Conservation (phyloP, 345 rosid genomes). For the Laguncularia racemosa region DNA sequence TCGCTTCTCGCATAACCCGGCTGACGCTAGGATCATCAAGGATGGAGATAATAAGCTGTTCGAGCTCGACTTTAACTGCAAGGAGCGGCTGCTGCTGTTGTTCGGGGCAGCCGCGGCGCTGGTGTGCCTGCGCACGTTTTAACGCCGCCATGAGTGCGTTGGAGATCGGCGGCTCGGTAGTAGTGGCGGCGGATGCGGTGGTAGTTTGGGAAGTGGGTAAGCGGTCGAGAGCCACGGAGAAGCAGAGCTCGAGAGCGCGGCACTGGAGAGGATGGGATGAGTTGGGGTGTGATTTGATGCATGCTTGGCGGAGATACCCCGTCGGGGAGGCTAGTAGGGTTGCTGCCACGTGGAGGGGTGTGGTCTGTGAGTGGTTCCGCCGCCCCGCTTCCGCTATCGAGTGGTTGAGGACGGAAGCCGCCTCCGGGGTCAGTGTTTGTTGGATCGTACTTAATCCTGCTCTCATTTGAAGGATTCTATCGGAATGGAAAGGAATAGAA, state of each 20-base stretch:
- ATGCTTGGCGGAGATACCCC: constrained; percentile 92
- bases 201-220: constrained; percentile 57
- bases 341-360: constrained; percentile 96
- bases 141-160: constrained; percentile 98
- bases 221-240: constrained; percentile 96
- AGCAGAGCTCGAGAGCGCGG: constrained; percentile 96
- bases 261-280: constrained; percentile 99
- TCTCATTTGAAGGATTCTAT: constrained; percentile 55
- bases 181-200: constrained; percentile 30
- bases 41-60: constrained; percentile 90
- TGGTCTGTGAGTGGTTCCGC: constrained; percentile 90
- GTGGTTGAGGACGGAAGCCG: constrained; percentile 78
- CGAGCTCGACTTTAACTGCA: constrained; percentile 95
- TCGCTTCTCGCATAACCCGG: constrained; percentile 95
- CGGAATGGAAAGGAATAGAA: background rate
- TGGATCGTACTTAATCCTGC: constrained; percentile 91
- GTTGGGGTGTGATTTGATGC: constrained; percentile 95
- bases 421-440: constrained; percentile 97
- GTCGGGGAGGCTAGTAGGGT: constrained; percentile 72
- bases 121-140: constrained; percentile 97
- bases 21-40: constrained; percentile 98
- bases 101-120: constrained; percentile 96
- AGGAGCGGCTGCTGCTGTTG: constrained; percentile 95
- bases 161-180: constrained; percentile 77
- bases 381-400: constrained; percentile 88